Conservation (phyloP, 345 rosid species). For the Aquilaria yunnanensis region DNA sequence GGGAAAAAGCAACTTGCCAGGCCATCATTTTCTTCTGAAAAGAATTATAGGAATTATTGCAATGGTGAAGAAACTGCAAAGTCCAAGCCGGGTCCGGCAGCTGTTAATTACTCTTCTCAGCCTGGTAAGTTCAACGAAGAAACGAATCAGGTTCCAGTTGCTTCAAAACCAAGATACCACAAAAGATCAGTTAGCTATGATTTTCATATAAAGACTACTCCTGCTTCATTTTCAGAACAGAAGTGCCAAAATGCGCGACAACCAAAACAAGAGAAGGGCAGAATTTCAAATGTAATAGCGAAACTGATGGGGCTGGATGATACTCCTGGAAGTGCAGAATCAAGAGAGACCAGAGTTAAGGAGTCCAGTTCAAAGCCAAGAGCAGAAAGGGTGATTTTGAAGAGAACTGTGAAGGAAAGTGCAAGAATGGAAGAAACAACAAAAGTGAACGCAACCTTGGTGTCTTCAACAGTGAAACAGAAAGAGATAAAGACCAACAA, state of each 20-base stretch:
- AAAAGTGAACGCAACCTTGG: slow-evolving; percentile 23
- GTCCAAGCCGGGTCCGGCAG: slow-evolving; percentile 41
- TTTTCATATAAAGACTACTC: slow-evolving; percentile 14
- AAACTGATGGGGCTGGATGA: slow-evolving; percentile 84
- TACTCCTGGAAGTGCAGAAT: slow-evolving; percentile 41
- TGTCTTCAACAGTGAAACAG: slow-evolving; percentile 15
- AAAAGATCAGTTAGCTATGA: slow-evolving; percentile 30
- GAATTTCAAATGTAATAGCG: slow-evolving; percentile 81
- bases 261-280: slow-evolving; percentile 45
- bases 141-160: slow-evolving; percentile 10
- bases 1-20: slow-evolving; percentile 39
- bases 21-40: slow-evolving; percentile 52
- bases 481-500: slow-evolving; percentile 27
- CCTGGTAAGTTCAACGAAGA: slow-evolving; percentile 18
- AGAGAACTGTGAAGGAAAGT: slow-evolving; percentile 23
- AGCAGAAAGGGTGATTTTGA: slow-evolving; percentile 6
- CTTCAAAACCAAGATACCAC: slow-evolving; percentile 33
- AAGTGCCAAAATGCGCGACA: slow-evolving; percentile 25
- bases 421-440: slow-evolving; percentile 19
- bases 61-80: slow-evolving; percentile 34
- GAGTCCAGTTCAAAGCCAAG: slow-evolving; percentile 25
- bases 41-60: slow-evolving; percentile 23
- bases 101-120: slow-evolving; percentile 35
- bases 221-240: slow-evolving; percentile 23
- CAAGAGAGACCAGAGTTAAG: slow-evolving; percentile 22